These are phyloP conservation scores for Agaricus blazei DNA, from an alignment of 768 basidiomycete genomes.

Conservation along the genomic window DNA sequence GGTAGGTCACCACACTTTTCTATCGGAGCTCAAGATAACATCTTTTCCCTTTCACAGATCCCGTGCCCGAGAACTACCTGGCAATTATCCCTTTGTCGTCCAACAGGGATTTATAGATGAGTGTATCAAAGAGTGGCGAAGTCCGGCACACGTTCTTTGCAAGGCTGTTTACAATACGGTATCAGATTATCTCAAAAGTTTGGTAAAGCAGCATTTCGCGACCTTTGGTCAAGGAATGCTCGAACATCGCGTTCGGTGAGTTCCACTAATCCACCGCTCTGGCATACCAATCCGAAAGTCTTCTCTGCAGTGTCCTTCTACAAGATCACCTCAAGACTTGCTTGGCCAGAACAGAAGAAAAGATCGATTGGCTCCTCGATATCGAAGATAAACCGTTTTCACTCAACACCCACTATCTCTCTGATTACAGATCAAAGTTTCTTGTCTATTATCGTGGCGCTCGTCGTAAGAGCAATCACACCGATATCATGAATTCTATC, in stretches of 20 bases:
- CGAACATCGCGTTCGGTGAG: slow-evolving; percentile 40
- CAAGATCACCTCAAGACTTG: slow-evolving; percentile 46
- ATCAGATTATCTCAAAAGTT: slow-evolving; percentile 28
- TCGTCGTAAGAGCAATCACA: slow-evolving; percentile 24
- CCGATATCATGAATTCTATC: slow-evolving; percentile 21
- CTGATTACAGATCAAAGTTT: slow-evolving; percentile 38
- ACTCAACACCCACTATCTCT: slow-evolving; percentile 46
- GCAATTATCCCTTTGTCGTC: slow-evolving; percentile 60
- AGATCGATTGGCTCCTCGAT: slow-evolving; percentile 42
- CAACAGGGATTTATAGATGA: slow-evolving; percentile 43
- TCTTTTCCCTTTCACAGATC: slow-evolving; percentile 35
- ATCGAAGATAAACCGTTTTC: slow-evolving; percentile 50
- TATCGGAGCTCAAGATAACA: not conserved
- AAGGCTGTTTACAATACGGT: slow-evolving; percentile 32
- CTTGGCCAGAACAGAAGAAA: slow-evolving; percentile 29
- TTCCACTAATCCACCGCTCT: not conserved
- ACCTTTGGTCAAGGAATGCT: slow-evolving; percentile 49
- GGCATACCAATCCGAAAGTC: not conserved
- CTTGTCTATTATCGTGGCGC: slow-evolving; percentile 41
- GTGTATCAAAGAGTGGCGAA: slow-evolving; percentile 42
- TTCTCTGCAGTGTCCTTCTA: slow-evolving; percentile 22
- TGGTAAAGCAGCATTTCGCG: slow-evolving; percentile 47
- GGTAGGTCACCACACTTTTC: not conserved
- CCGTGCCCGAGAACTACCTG: slow-evolving; percentile 66
- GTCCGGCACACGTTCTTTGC: slow-evolving; percentile 45